Percentiles rank a stretch among this genome's conserved stretches.
Evolutionary conservation across 257 asterid species (phyloP).

Genomic region (Solanum lycopersicoides): DNA sequence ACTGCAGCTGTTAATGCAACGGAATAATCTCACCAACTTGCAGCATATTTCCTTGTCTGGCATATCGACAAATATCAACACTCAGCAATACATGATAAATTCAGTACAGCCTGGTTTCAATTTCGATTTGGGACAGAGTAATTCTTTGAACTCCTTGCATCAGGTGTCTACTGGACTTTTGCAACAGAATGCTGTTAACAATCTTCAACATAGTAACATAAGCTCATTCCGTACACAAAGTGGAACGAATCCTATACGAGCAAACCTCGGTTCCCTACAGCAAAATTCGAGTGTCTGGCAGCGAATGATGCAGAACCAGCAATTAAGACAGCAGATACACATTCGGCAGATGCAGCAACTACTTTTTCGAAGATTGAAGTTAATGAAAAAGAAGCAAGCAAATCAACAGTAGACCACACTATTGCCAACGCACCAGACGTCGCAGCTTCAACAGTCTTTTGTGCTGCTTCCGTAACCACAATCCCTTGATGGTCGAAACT

Average conservation of each 20-base stretch:
- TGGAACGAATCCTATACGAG: conserved; percentile 39
- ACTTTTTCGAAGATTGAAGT: conserved; percentile 45
- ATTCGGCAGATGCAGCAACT: conserved; percentile 18
- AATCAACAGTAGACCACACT: conserved; percentile 40
- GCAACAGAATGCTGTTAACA: conserved; percentile 61
- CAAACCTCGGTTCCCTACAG: conserved; percentile 54
- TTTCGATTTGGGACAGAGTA: conserved; percentile 53
- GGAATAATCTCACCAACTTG: conserved; percentile 48
- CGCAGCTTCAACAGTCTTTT: conserved; percentile 42
- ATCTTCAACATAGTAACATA: conserved; percentile 54
- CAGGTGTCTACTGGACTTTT: conserved; percentile 57
- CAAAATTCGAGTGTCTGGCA: conserved; percentile 1
- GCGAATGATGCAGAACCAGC: not conserved
- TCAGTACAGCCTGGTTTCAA: conserved; percentile 46
- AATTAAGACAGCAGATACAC: not conserved
- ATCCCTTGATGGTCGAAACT: too few species aligned
- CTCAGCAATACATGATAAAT: conserved; percentile 61
- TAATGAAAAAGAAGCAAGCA: conserved; percentile 49
- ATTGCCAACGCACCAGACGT: conserved; percentile 46
- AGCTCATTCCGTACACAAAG: conserved; percentile 50
- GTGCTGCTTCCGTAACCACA: too few species aligned
- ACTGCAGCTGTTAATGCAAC: conserved; percentile 9
- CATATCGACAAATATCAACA: conserved; percentile 32
- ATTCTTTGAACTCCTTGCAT: conserved; percentile 56
- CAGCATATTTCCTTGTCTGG: conserved; percentile 52